Conservation (phyloP, 352 stramenopile species). For the Phytophthora agathidicida region DNA sequence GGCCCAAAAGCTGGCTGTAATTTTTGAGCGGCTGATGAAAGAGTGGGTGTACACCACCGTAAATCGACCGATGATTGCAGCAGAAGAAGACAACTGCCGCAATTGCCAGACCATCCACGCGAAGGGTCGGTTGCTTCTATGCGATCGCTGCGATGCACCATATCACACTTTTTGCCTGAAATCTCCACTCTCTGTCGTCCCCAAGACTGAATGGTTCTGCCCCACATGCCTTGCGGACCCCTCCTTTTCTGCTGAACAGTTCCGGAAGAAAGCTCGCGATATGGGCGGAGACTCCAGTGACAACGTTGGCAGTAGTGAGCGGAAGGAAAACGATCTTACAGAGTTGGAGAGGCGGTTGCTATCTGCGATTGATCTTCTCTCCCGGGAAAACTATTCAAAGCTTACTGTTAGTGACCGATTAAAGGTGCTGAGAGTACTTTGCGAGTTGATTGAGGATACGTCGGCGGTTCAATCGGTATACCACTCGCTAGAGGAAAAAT, state of each 20-base stretch:
- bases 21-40: constrained; percentile 83
- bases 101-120: constrained; percentile 77
- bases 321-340: constrained; percentile 54
- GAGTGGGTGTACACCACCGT: constrained; percentile 76
- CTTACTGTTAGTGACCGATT: constrained; percentile 59
- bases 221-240: constrained; percentile 61
- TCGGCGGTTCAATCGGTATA: constrained; percentile 65
- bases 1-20: constrained; percentile 73
- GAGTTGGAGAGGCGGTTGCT: constrained; percentile 73
- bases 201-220: constrained; percentile 81
- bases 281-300: constrained; percentile 21
- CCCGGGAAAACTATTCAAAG: constrained; percentile 71
- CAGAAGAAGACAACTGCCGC: constrained; percentile 81
- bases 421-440: constrained; percentile 62
- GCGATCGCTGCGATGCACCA: constrained; percentile 82
- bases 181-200: constrained; percentile 60
- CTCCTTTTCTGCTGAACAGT: constrained; percentile 57
- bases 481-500: constrained; percentile 66
- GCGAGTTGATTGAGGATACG: constrained; percentile 67
- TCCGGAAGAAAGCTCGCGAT: constrained; percentile 50
- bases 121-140: constrained; percentile 69
- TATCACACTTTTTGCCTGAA: constrained; percentile 86
- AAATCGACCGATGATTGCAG: constrained; percentile 58
- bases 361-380: constrained; percentile 65
- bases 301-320: constrained; percentile 9